These are phyloP conservation scores for Colletotrichum simmondsii DNA, from an alignment of 2,329 filamentous ascomycete genomes.

Conservation along the genomic window DNA sequence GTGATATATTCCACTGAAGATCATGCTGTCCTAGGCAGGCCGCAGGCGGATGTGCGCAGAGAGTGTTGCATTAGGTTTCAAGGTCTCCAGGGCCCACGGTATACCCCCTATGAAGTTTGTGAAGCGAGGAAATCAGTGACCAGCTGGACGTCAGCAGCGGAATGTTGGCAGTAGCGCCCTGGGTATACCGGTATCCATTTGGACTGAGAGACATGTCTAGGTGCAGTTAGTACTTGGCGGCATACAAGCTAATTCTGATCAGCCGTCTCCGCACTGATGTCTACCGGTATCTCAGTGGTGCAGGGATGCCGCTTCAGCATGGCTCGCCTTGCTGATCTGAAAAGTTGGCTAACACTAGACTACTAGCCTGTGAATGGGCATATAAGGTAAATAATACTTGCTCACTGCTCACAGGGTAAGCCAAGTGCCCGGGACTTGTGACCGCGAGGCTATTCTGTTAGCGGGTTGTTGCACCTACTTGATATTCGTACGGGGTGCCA, in stretches of 20 bases:
- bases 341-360: neutral
- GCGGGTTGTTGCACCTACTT: neutral
- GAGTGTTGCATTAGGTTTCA: constrained; percentile 7
- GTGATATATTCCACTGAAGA: neutral
- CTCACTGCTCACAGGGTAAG: neutral
- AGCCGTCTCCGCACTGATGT: neutral
- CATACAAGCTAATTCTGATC: neutral
- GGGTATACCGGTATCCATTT: neutral
- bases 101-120: neutral
- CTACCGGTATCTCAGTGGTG: neutral
- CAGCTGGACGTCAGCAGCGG: neutral
- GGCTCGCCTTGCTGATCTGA: neutral
- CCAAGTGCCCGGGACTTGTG: neutral
- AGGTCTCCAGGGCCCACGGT: neutral
- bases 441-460: neutral
- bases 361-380: neutral
- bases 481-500: neutral
- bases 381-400: too few species aligned
- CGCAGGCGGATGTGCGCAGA: neutral
- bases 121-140: neutral
- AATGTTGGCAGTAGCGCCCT: neutral
- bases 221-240: neutral
- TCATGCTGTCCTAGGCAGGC: neutral
- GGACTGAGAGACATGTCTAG: too few species aligned
- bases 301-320: neutral